phyloP scores from a whole-genome alignment of 2,329 filamentous ascomycete genomes.

The Purpureocillium takamizusanense region DNA sequence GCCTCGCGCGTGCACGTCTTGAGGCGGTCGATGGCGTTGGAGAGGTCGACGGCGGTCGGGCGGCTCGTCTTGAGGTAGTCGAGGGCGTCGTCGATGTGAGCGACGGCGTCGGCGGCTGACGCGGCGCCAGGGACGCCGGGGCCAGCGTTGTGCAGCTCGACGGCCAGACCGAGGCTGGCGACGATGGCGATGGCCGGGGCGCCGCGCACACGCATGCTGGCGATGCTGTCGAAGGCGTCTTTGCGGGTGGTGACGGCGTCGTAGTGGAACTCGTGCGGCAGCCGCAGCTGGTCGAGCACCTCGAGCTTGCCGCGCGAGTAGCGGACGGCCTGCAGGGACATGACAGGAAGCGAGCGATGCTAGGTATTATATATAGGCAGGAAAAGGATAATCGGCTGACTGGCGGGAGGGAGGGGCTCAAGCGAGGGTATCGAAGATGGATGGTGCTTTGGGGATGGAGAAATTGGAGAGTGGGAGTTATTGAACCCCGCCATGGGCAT shows the following conservation, averaged over 20 bases:
- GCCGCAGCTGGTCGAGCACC: slow-evolving; percentile 74
- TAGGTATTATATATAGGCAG: no score
- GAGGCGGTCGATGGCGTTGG: slow-evolving; percentile 78
- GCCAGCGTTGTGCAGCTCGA: slow-evolving; percentile 60
- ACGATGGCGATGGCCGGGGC: slow-evolving; percentile 97
- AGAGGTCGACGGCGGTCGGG: slow-evolving; percentile 90
- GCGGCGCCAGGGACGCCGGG: slow-evolving; percentile 32
- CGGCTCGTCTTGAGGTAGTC: slow-evolving; percentile 83
- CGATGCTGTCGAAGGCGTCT: slow-evolving; percentile 76
- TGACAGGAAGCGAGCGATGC: no score
- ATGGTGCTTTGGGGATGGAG: no score
- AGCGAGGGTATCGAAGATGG: no score
- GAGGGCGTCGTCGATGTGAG: slow-evolving; percentile 66
- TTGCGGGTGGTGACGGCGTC: slow-evolving; percentile 60
- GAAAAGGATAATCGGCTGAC: no score
- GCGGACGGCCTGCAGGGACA: slow-evolving; percentile 67
- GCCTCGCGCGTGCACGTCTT: slow-evolving; percentile 50
- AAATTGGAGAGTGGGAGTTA: no score
- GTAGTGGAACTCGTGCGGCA: slow-evolving; percentile 74
- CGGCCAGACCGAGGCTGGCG: slow-evolving; percentile 79
- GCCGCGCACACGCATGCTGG: slow-evolving; percentile 66
- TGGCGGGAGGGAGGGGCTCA: no score
- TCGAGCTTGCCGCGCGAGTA: slow-evolving; percentile 64
- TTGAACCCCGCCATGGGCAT: no score
- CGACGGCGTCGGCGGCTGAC: slow-evolving; percentile 47